phyloP scores from a whole-genome alignment of 805 yeast species.

The Candida coquimbonensis region DNA sequence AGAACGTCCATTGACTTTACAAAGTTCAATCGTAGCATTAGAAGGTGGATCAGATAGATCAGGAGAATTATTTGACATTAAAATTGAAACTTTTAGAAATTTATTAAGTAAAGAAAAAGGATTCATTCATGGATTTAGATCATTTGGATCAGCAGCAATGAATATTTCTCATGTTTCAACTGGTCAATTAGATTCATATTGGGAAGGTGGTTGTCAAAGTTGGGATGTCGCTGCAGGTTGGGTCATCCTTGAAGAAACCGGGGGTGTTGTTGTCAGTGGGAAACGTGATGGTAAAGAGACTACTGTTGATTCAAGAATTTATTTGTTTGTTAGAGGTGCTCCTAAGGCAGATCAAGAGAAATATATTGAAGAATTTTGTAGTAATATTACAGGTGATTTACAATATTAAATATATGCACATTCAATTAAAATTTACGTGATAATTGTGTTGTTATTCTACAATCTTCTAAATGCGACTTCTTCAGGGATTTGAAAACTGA shows the following conservation, averaged over 20 bases:
- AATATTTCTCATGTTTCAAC: conserved; percentile 51
- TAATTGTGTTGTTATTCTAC: neutral
- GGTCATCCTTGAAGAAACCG: conserved; percentile 53
- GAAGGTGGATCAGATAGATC: conserved; percentile 58
- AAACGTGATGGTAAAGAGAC: conserved; percentile 42
- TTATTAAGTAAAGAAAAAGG: conserved; percentile 45
- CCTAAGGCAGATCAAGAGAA: conserved; percentile 32
- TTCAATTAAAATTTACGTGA: no score
- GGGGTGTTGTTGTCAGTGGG: conserved; percentile 51
- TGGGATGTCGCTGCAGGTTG: conserved; percentile 72
- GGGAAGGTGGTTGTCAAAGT: conserved; percentile 67
- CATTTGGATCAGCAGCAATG: conserved; percentile 60
- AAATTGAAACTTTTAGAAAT: conserved; percentile 40
- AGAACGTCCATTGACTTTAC: conserved; percentile 35
- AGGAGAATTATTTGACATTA: conserved; percentile 43
- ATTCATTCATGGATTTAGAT: conserved; percentile 53
- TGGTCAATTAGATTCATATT: conserved; percentile 53
- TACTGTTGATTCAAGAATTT: conserved; percentile 44
- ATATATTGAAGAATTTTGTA: conserved; percentile 45
- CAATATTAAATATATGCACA: conserved; percentile 23
- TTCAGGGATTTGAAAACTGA: conserved; percentile 65
- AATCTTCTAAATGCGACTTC: conserved; percentile 46
- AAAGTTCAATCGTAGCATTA: conserved; percentile 47
- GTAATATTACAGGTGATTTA: conserved; percentile 38
- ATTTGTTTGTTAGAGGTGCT: conserved; percentile 52